These are phyloP conservation scores for Prunus salicina DNA, from an alignment of 306 rosid species.

Conservation along the genomic window DNA sequence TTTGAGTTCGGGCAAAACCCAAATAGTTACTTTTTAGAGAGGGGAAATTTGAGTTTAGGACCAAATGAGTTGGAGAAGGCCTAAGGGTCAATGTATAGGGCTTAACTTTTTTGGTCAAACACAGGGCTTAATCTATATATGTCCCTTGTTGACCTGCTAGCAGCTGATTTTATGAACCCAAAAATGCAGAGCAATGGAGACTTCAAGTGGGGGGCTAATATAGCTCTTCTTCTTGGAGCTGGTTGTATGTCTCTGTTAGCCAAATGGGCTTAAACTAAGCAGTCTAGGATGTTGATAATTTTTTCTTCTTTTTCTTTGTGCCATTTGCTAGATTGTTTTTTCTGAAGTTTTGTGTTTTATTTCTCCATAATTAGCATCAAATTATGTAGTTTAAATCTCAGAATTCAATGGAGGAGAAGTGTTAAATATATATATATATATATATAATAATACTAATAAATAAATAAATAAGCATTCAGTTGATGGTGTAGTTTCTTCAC, in stretches of 20 bases:
- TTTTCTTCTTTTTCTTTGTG: neutral
- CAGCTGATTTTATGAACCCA: slow-evolving; percentile 34
- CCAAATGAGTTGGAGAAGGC: too few relatives aligned
- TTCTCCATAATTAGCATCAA: neutral
- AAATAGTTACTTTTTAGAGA: too few relatives aligned
- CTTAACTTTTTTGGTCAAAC: too few relatives aligned
- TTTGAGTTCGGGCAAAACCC: too few relatives aligned
- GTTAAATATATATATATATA: neutral
- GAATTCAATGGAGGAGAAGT: neutral
- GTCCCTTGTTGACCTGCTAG: slow-evolving; percentile 54
- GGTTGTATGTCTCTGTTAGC: slow-evolving; percentile 33
- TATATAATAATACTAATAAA: too few relatives aligned
- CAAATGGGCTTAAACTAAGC: slow-evolving; percentile 28
- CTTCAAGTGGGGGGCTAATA: slow-evolving; percentile 26
- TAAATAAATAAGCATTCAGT: too few relatives aligned
- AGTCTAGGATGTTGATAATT: neutral
- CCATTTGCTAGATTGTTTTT: neutral
- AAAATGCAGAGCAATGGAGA: slow-evolving; percentile 20
- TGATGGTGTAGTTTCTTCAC: neutral
- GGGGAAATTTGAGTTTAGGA: too few relatives aligned
- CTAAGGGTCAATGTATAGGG: too few relatives aligned
- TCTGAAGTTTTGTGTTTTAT: neutral
- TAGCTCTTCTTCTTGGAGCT: slow-evolving; percentile 27
- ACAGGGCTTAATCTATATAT: slow-evolving; percentile 40
- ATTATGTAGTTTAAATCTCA: neutral